phyloP scores from a whole-genome alignment of 2,329 filamentous ascomycete species.

The Phaeoacremonium minimum region DNA sequence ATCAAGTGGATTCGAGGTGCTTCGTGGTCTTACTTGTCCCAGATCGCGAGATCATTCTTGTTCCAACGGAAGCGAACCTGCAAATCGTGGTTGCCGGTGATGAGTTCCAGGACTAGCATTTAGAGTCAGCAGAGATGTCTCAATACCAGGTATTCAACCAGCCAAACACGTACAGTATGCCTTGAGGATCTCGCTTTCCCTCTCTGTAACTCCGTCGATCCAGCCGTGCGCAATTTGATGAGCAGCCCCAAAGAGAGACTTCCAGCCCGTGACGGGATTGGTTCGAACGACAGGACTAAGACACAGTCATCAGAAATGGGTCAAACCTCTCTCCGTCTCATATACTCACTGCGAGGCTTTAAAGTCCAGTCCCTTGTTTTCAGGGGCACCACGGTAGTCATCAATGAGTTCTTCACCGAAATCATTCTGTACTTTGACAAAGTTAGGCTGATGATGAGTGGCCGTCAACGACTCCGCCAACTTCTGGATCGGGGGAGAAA shows the following conservation, averaged over 20 bases:
- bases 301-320: constrained; percentile 8
- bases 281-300: constrained; percentile 19
- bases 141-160: too few relatives aligned
- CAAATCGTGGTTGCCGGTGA: constrained; percentile 22
- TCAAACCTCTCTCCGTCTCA: constrained; percentile 18
- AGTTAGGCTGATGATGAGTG: constrained; percentile 23
- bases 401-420: constrained; percentile 29
- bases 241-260: constrained; percentile 24
- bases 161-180: constrained; percentile 13
- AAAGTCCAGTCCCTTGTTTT: constrained; percentile 21
- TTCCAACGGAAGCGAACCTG: constrained; percentile 23
- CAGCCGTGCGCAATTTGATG: constrained; percentile 19
- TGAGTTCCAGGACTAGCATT: constrained; percentile 16
- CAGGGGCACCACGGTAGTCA: constrained; percentile 18
- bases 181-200: constrained; percentile 22
- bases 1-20: too few relatives aligned
- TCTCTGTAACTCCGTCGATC: constrained; percentile 25
- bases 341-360: constrained; percentile 25
- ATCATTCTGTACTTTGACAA: constrained; percentile 23
- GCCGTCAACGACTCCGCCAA: constrained; percentile 19
- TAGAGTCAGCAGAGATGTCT: too few relatives aligned
- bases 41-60: constrained; percentile 21
- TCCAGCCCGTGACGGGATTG: constrained; percentile 25
- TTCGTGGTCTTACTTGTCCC: constrained; percentile 23
- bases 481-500: constrained; percentile 17